A percentile compares a stretch with the other conserved stretches of the same genome.
Evolutionary conservation across 2,329 filamentous ascomycete genomes (phyloP).

Genomic region (Ophiocordyceps camponoti-rufipedis): DNA sequence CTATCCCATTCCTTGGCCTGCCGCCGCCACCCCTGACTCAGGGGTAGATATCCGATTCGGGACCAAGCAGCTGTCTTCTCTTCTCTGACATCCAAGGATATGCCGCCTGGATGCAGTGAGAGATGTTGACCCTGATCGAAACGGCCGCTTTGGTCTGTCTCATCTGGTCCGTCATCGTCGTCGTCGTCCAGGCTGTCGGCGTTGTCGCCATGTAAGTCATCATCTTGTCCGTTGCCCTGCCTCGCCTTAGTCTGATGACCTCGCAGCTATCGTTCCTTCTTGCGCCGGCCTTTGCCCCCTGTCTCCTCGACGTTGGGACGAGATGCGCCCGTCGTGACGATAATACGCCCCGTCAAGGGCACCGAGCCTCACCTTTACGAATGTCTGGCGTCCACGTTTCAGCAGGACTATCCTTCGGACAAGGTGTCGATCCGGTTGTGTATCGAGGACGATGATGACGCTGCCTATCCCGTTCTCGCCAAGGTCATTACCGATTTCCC

Average conservation of each 20-base stretch:
- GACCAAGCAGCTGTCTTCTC: not conserved
- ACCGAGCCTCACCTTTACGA: slow-evolving; percentile 81
- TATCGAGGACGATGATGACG: slow-evolving; percentile 54
- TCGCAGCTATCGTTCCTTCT: slow-evolving; percentile 32
- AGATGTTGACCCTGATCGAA: slow-evolving; percentile 14
- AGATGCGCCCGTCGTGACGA: slow-evolving; percentile 61
- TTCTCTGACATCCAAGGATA: not conserved
- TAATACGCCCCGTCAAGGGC: slow-evolving; percentile 87
- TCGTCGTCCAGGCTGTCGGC: slow-evolving; percentile 36
- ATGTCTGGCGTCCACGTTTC: slow-evolving; percentile 74
- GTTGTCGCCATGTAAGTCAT: slow-evolving; percentile 33
- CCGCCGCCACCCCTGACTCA: not conserved
- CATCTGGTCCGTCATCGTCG: slow-evolving; percentile 32
- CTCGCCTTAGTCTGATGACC: slow-evolving; percentile 1
- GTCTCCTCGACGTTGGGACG: slow-evolving; percentile 30
- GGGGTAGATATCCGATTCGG: not conserved
- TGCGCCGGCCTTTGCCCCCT: slow-evolving; percentile 26
- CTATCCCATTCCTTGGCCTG: not conserved
- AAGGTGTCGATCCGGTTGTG: slow-evolving; percentile 72
- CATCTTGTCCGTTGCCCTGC: not conserved
- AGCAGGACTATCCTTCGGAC: slow-evolving; percentile 59
- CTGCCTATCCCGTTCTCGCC: slow-evolving; percentile 57
- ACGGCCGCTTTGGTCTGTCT: slow-evolving; percentile 27
- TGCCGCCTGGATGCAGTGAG: slow-evolving; percentile 2
- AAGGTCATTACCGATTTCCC: slow-evolving; percentile 59